phyloP scores from a whole-genome alignment of 805 yeast species.

The Sungouiella thailandica region DNA sequence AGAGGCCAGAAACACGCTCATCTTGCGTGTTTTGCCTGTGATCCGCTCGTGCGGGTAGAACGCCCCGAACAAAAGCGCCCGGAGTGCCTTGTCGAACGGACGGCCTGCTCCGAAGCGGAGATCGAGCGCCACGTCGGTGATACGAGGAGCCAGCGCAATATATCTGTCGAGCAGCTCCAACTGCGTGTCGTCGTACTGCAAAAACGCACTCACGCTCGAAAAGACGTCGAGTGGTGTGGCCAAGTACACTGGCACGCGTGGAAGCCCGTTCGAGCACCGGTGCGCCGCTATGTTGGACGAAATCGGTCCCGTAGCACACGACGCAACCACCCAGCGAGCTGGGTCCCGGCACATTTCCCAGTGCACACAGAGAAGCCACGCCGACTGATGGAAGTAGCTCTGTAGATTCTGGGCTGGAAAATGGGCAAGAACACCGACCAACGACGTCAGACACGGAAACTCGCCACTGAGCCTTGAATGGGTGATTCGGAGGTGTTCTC shows the following conservation, averaged over 20 bases:
- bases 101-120: slow-evolving; percentile 31
- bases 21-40: neutral
- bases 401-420: too few species aligned
- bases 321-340: slow-evolving; percentile 24
- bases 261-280: slow-evolving; percentile 24
- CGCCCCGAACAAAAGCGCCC: slow-evolving; percentile 23
- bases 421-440: neutral
- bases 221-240: slow-evolving; percentile 6
- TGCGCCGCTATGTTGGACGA: slow-evolving; percentile 17
- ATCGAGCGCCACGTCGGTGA: slow-evolving; percentile 19
- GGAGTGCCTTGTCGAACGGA: slow-evolving; percentile 19
- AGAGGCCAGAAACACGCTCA: neutral
- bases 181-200: slow-evolving; percentile 6
- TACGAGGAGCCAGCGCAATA: slow-evolving; percentile 1
- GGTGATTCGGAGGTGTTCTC: slow-evolving; percentile 14
- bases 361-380: slow-evolving; percentile 26
- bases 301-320: slow-evolving; percentile 5
- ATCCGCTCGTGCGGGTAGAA: slow-evolving; percentile 30
- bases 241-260: slow-evolving; percentile 18
- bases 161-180: slow-evolving; percentile 3
- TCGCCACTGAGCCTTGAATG: slow-evolving; percentile 20
- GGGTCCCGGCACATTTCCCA: slow-evolving; percentile 20
- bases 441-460: neutral
- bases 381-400: slow-evolving; percentile 23
- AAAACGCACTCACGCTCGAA: slow-evolving; percentile 10